phyloP scores from a whole-genome alignment of 164 flowering plant species.

The Vitis riparia region DNA sequence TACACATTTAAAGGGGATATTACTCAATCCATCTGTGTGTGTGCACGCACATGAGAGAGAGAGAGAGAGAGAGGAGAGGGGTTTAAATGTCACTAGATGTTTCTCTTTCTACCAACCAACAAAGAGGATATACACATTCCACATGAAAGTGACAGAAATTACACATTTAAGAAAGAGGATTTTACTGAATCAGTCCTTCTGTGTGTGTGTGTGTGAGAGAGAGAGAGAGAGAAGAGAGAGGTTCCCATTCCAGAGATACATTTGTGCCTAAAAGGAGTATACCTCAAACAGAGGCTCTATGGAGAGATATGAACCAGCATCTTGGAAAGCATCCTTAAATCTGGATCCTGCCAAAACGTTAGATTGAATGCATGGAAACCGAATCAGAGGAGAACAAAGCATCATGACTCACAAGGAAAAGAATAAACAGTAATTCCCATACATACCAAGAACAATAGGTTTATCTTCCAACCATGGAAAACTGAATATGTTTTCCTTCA shows the following conservation, averaged over 20 bases:
- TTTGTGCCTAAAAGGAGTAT: slow-evolving; percentile 7
- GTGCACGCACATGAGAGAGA: too few species aligned
- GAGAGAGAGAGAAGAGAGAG: background rate
- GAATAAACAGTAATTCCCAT: background rate
- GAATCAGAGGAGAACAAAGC: background rate
- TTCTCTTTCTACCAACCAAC: background rate
- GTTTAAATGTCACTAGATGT: background rate
- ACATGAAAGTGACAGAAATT: too few species aligned
- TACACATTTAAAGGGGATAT: background rate
- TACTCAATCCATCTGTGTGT: background rate
- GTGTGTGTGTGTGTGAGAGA: too few species aligned
- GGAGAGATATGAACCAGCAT: slow-evolving; percentile 71
- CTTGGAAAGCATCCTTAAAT: slow-evolving; percentile 95
- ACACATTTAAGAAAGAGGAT: too few species aligned
- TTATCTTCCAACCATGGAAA: slow-evolving; percentile 76
- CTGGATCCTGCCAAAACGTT: slow-evolving; percentile 61
- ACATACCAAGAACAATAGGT: slow-evolving; percentile 79
- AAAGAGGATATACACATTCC: too few species aligned
- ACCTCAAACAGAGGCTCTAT: slow-evolving; percentile 92
- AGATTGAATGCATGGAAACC: slow-evolving; percentile 6
- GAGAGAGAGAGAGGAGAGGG: background rate
- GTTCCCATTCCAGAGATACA: background rate
- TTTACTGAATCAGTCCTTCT: too few species aligned
- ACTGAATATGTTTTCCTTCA: slow-evolving; percentile 65
- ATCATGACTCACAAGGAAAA: slow-evolving; percentile 3